These are phyloP conservation scores for Phaeoacremonium minimum DNA, from an alignment of 2,329 filamentous ascomycete species.

Conservation along the genomic window DNA sequence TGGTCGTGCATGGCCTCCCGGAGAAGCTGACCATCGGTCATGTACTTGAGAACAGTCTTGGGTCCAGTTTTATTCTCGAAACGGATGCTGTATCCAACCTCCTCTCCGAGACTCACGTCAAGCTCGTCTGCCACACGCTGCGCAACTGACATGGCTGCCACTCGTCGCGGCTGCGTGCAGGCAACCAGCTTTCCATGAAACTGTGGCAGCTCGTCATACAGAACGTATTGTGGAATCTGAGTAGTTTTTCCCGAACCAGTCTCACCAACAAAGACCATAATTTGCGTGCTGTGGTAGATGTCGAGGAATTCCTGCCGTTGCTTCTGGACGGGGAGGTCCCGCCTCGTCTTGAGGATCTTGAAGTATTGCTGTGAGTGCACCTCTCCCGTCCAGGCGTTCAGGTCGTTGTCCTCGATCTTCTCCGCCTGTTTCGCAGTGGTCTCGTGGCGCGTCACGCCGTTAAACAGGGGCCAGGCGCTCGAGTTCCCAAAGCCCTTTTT, in stretches of 20 bases:
- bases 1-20: slow-evolving; percentile 96
- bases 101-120: slow-evolving; percentile 86
- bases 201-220: slow-evolving; percentile 94
- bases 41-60: slow-evolving; percentile 95
- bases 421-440: slow-evolving; percentile 75
- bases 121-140: slow-evolving; percentile 97
- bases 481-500: slow-evolving; percentile 29
- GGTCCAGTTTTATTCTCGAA: slow-evolving; percentile 92
- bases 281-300: slow-evolving; percentile 90
- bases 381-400: slow-evolving; percentile 80
- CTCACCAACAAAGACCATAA: slow-evolving; percentile 97
- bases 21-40: slow-evolving; percentile 99
- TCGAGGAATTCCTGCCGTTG: slow-evolving; percentile 93
- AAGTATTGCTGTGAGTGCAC: slow-evolving; percentile 82
- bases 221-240: slow-evolving; percentile 96
- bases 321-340: slow-evolving; percentile 85
- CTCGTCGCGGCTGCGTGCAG: slow-evolving; percentile 95
- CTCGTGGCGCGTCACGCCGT: slow-evolving; percentile 68
- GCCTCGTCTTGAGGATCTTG: slow-evolving; percentile 76
- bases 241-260: slow-evolving; percentile 99
- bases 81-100: slow-evolving; percentile 98
- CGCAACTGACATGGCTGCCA: slow-evolving; percentile 97
- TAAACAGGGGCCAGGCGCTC: slow-evolving; percentile 44
- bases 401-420: slow-evolving; percentile 71
- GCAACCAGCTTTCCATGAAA: slow-evolving; percentile 83